phyloP scores from a whole-genome alignment of 441 rosid species.

The Populus tomentosa region DNA sequence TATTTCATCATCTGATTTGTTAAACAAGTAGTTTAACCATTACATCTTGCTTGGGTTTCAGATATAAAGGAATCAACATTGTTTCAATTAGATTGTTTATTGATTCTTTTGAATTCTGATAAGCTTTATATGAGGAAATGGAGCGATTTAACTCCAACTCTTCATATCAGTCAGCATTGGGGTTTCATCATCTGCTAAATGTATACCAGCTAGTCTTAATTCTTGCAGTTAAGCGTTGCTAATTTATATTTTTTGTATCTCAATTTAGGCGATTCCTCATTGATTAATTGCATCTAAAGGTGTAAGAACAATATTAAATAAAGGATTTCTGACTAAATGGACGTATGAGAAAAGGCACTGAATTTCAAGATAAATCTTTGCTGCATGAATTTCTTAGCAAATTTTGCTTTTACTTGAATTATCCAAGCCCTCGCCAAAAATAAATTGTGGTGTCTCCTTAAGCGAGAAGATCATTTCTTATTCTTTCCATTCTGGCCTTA shows the following conservation, averaged over 20 bases:
- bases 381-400: background rate
- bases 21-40: background rate
- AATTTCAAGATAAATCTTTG: background rate
- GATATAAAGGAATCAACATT: too few relatives aligned
- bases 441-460: background rate
- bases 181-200: too few relatives aligned
- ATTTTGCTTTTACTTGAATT: background rate
- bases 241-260: background rate
- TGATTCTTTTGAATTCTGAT: background rate
- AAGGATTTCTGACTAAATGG: background rate
- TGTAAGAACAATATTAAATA: background rate
- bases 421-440: background rate
- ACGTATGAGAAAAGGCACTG: background rate
- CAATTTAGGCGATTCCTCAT: background rate
- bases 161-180: too few relatives aligned
- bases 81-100: background rate
- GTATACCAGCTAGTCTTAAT: too few relatives aligned
- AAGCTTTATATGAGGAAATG: background rate
- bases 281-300: background rate
- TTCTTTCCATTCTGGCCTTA: background rate
- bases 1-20: background rate
- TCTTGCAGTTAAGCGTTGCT: background rate
- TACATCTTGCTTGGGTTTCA: too few relatives aligned
- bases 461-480: background rate
- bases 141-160: background rate